Percentiles rank a stretch among this genome's conserved stretches.
These are phyloP conservation scores for Turnera subulata DNA, from an alignment of 345 rosid species.

Conservation along the genomic window DNA sequence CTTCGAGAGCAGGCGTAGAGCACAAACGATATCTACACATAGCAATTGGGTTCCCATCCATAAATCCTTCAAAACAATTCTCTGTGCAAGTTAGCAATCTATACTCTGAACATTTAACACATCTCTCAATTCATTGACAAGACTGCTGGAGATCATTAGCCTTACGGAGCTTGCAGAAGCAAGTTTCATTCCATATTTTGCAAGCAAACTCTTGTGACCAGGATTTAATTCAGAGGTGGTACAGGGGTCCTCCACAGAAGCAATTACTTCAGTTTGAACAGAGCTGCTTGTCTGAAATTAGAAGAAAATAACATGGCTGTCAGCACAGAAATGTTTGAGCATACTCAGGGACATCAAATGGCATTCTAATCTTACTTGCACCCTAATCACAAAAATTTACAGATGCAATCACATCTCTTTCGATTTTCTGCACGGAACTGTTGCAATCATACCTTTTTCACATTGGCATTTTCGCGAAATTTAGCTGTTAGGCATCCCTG, in stretches of 20 bases:
- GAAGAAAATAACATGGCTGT: background rate
- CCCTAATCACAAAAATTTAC: no score
- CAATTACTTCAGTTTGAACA: conserved; percentile 12
- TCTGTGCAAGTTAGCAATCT: background rate
- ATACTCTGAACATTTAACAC: background rate
- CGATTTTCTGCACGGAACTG: background rate
- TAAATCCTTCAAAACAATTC: conserved; percentile 34
- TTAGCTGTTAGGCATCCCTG: conserved; percentile 21
- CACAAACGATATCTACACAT: conserved; percentile 34
- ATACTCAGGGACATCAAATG: no score
- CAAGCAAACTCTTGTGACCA: conserved; percentile 27
- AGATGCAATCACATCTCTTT: no score
- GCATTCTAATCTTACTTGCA: no score
- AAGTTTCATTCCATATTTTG: conserved; percentile 40
- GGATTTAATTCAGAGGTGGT: conserved; percentile 14
- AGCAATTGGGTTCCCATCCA: conserved; percentile 66
- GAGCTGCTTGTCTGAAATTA: conserved; percentile 22
- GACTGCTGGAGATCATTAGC: conserved; percentile 3
- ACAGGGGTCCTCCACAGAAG: conserved; percentile 9
- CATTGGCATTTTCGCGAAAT: conserved; percentile 1
- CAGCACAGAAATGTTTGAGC: background rate
- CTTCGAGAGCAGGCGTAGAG: conserved; percentile 41
- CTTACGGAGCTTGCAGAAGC: conserved; percentile 35
- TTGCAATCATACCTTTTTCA: conserved; percentile 28
- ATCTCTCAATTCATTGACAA: background rate